These are phyloP conservation scores for Stentor roeselii DNA, from an alignment of 73 alveolate species.

Conservation along the genomic window DNA sequence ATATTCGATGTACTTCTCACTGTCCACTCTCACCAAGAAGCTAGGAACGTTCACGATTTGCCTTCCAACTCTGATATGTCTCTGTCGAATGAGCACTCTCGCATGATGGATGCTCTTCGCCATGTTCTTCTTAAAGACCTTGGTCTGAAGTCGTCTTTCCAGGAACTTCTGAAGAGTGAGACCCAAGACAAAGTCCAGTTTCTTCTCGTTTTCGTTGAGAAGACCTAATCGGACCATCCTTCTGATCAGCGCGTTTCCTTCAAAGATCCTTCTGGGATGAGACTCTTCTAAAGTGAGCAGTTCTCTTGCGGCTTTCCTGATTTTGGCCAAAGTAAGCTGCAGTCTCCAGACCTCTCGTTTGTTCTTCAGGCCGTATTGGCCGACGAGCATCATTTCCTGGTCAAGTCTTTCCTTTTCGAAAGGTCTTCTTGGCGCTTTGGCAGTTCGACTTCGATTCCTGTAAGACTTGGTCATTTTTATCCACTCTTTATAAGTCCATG, in stretches of 20 bases:
- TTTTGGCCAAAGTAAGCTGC: conserved; percentile 88
- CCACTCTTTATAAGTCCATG: conserved; percentile 21
- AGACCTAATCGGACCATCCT: conserved; percentile 97
- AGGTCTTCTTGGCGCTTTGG: conserved; percentile 86
- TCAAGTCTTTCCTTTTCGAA: conserved; percentile 93
- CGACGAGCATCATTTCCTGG: conserved; percentile 89
- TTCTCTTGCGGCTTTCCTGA: conserved; percentile 98
- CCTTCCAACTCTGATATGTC: conserved; percentile 96
- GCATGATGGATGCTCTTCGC: conserved; percentile 94
- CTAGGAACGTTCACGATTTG: conserved; percentile 96
- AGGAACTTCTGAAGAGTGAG: conserved; percentile 57
- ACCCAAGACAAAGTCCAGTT: conserved; percentile 98
- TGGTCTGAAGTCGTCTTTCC: conserved; percentile 99
- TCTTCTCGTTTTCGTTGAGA: conserved; percentile 78
- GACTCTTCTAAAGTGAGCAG: conserved; percentile 92
- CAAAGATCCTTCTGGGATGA: conserved; percentile 94
- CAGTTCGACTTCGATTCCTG: conserved; percentile 68
- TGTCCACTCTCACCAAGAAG: conserved; percentile 92
- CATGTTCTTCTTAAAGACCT: conserved; percentile 73
- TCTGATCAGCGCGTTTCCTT: conserved; percentile 92
- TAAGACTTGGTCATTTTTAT: conserved; percentile 28
- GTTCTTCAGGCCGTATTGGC: conserved; percentile 95
- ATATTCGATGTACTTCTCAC: conserved; percentile 90
- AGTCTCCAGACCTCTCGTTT: conserved; percentile 99
- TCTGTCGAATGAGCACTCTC: conserved; percentile 92